Percentiles rank a stretch among this genome's conserved stretches.
Conservation (phyloP, 1,139 yeast genomes). For the Kazachstania sp. region DNA sequence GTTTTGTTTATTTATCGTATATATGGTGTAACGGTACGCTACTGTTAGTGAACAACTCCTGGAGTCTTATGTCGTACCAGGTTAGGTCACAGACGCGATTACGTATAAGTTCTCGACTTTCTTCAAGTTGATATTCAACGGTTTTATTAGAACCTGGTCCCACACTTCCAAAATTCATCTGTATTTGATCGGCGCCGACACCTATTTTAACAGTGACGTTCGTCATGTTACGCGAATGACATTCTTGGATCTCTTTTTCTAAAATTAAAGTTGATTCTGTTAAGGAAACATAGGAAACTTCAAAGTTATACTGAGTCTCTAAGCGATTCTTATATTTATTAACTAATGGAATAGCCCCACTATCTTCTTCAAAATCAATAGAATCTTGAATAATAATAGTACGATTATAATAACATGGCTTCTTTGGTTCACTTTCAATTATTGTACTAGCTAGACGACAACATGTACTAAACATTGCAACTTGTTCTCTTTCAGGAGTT, state of each 20-base stretch:
- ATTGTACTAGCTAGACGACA: conserved; percentile 12
- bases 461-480: conserved; percentile 12
- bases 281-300: not conserved
- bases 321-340: conserved; percentile 1
- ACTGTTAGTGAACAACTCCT: not conserved
- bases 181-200: not conserved
- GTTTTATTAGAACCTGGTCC: not conserved
- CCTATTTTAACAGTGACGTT: not conserved
- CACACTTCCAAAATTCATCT: not conserved
- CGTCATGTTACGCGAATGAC: not conserved
- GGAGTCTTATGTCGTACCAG: conserved; percentile 1
- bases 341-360: not conserved
- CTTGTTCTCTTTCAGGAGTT: conserved; percentile 8
- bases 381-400: not conserved
- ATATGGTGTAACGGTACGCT: not conserved
- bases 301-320: not conserved
- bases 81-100: not conserved
- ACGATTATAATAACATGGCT: not conserved
- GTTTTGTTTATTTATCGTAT: not conserved
- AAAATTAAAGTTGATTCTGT: not conserved
- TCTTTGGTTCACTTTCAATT: not conserved
- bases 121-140: not conserved
- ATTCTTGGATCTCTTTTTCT: not conserved
- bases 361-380: not conserved
- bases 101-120: not conserved